Conservation (phyloP, 2,329 filamentous ascomycete genomes). For the Ceratocystiopsis minuta region DNA sequence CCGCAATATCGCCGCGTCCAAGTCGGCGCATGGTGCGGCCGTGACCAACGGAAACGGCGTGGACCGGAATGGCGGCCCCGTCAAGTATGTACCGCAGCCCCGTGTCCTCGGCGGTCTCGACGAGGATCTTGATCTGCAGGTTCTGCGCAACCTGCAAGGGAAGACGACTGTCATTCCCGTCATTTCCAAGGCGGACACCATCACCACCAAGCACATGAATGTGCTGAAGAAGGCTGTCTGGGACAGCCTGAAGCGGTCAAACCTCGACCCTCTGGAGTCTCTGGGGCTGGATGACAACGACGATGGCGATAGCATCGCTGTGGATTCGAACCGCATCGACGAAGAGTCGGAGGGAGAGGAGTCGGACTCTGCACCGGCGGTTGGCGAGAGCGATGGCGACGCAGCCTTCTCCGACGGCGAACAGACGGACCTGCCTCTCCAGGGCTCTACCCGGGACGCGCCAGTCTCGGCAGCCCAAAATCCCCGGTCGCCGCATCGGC, state of each 20-base stretch:
- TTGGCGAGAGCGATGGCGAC: conserved; percentile 10
- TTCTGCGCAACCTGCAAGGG: conserved; percentile 70
- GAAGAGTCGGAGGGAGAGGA: conserved; percentile 32
- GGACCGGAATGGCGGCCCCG: conserved; percentile 28
- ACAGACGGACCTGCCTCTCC: conserved; percentile 17
- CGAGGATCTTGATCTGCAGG: conserved; percentile 76
- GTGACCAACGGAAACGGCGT: conserved; percentile 20
- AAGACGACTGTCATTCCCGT: conserved; percentile 94
- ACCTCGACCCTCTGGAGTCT: conserved; percentile 74
- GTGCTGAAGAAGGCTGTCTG: conserved; percentile 82
- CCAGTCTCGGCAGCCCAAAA: conserved; percentile 2
- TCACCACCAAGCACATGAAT: conserved; percentile 88
- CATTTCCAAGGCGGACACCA: conserved; percentile 90
- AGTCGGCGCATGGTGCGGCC: conserved; percentile 20
- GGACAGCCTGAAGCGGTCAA: conserved; percentile 68
- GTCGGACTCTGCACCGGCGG: conserved; percentile 1
- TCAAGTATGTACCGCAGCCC: conserved; percentile 24
- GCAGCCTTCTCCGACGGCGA: conserved; percentile 14
- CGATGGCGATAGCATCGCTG: conserved; percentile 24
- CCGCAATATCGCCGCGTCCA: conserved; percentile 54
- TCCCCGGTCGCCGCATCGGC: conserved; percentile 24
- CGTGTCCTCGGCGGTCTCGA: conserved; percentile 54
- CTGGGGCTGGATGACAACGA: conserved; percentile 67
- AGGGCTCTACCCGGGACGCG: conserved; percentile 8
- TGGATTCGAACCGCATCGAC: conserved; percentile 32